These are phyloP conservation scores for Trichaptum fuscoviolaceum DNA, from an alignment of 768 basidiomycete species.

Conservation along the genomic window DNA sequence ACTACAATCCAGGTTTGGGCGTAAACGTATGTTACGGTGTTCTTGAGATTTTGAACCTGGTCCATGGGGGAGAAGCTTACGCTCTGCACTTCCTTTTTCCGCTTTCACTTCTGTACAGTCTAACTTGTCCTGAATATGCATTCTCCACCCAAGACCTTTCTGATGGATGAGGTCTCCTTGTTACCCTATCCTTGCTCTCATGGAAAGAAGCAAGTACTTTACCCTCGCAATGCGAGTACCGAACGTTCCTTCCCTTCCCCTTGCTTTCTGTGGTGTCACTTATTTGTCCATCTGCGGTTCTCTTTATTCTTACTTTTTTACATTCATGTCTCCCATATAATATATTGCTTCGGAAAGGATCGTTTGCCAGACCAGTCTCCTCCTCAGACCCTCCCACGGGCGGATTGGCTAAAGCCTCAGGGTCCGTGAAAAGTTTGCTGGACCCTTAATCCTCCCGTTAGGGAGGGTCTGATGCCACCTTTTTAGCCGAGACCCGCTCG, in stretches of 20 bases:
- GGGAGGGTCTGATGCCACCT: no score
- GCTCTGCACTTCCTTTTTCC: constrained; percentile 17
- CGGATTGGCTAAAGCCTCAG: no score
- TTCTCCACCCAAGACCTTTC: not conserved
- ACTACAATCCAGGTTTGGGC: constrained; percentile 68
- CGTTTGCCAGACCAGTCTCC: no score
- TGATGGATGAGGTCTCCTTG: constrained; percentile 1
- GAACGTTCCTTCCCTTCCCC: not conserved
- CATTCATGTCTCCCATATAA: not conserved
- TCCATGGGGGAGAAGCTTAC: constrained; percentile 15
- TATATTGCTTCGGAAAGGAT: not conserved
- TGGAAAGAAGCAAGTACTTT: not conserved
- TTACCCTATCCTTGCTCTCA: constrained; percentile 9
- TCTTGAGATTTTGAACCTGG: constrained; percentile 17
- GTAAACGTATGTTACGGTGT: constrained; percentile 31
- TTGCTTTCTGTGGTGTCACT: constrained; percentile 1
- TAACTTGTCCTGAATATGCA: constrained; percentile 8
- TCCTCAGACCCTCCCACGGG: no score
- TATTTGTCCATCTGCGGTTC: not conserved
- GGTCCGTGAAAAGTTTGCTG: no score
- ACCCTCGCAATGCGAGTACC: not conserved
- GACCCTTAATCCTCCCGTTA: no score
- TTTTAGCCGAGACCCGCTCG: no score
- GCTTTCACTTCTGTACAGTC: constrained; percentile 20
- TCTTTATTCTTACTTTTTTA: not conserved